These are phyloP conservation scores for Quercus alba DNA, from an alignment of 306 rosid genomes.

Conservation along the genomic window DNA sequence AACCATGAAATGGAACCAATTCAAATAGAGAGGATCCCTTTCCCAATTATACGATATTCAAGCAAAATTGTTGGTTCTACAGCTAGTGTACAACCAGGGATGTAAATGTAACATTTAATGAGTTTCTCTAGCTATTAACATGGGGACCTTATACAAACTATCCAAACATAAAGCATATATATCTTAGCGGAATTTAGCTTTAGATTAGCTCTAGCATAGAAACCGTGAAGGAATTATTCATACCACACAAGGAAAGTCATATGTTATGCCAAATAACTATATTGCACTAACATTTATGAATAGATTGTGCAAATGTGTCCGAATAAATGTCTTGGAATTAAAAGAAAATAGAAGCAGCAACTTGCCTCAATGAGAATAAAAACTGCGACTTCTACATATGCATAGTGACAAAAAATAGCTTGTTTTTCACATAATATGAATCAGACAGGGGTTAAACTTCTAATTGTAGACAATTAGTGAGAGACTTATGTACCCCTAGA, in stretches of 20 bases:
- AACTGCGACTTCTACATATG: too few species aligned
- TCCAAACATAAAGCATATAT: not conserved
- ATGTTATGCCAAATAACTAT: not conserved
- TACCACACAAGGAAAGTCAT: not conserved
- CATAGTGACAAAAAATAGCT: not conserved
- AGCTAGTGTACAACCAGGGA: not conserved
- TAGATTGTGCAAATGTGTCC: not conserved
- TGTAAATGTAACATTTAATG: not conserved
- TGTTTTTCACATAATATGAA: not conserved
- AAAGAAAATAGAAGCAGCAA: not conserved
- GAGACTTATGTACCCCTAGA: not conserved
- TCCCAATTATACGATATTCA: too few species aligned
- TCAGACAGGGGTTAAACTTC: not conserved
- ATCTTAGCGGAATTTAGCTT: not conserved
- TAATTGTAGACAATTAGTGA: not conserved
- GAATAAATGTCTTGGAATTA: not conserved
- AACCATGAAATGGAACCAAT: too few species aligned
- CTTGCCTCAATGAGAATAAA: not conserved
- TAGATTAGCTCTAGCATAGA: too few species aligned
- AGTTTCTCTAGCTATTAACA: not conserved
- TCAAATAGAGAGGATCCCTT: too few species aligned
- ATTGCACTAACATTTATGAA: not conserved
- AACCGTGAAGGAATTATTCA: not conserved
- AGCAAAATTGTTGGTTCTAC: not conserved
- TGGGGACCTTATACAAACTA: not conserved